Base-by-base conservation (phyloP, 441 rosid genomes). In the Adansonia grandidieri region DNA sequence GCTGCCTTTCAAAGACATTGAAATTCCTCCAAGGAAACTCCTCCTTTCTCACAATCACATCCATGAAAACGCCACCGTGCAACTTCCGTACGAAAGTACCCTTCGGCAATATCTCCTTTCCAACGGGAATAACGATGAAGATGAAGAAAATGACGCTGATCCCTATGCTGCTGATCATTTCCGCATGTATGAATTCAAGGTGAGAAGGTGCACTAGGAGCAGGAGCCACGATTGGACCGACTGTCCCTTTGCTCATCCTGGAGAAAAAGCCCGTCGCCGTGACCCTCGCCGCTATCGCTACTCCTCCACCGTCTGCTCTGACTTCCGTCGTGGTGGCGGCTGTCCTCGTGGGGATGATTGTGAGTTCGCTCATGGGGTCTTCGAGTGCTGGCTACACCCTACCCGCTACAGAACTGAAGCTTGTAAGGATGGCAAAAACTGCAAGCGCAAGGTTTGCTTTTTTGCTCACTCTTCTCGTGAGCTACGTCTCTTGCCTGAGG, bases 221-320 rank as follows among this genome's bases (percentile, higher is more conserved):
- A 82, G 96, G 48, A 92, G 95, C 87, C 98, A 94, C 15, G 98
- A 94, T 82, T 94, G 98, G 98, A 92, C 98, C 0, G 97, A 92
- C 77, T 94, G 98, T 77, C 98, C 98, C 10, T 94, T 92, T 0
- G 89, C 94, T 14, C 98, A 94, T 70, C 95, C 94, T 0, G 93
- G 95, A 0, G 98, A 94, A 77, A 94, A 92, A 88, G 98, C 98
- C 47, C 89, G 90, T 65, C 91, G 98, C 22, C 88, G 98, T 50
- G 98, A 94, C 80, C 98, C 95, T 19, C 79, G 90, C 57, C 80
- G 86, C 51, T 90, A 64, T 71, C 87, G 82, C 37, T 94, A 94
- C 51, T 87, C 92, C 4, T 92, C 94, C 14, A 79, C 84, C 20
- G 88, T 86, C 50, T 94, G 98, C 61, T 85, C 96, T 0, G 95